phyloP scores from a whole-genome alignment of 305 asterid species.

The Fraxinus greggii region DNA sequence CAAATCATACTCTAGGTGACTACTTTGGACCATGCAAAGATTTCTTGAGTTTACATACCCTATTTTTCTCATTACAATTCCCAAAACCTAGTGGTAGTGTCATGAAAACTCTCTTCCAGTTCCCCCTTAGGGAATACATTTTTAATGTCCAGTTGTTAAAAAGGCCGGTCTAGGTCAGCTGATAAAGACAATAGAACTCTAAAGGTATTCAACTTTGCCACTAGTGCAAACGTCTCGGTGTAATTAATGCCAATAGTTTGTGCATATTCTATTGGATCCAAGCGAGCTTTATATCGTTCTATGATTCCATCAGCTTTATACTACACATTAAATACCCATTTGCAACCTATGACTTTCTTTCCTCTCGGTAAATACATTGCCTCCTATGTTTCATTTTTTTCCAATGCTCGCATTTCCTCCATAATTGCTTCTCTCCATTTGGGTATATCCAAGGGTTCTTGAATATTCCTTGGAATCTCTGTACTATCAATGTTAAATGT shows the following conservation, averaged over 20 bases:
- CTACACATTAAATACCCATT: not conserved
- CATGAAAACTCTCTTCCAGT: too few species aligned
- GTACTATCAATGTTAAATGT: too few species aligned
- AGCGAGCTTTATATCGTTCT: not conserved
- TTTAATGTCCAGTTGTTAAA: not conserved
- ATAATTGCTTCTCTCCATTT: too few species aligned
- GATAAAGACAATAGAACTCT: too few species aligned
- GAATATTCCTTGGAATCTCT: too few species aligned
- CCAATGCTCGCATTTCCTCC: too few species aligned
- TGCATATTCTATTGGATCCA: not conserved
- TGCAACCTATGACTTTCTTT: not conserved
- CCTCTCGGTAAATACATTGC: not conserved
- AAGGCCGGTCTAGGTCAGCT: not conserved
- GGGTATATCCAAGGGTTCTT: too few species aligned
- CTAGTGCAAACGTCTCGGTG: not conserved
- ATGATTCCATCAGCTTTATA: not conserved
- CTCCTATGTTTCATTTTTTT: too few species aligned
- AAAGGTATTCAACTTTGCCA: not conserved
- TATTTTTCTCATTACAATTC: not conserved
- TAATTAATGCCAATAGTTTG: not conserved
- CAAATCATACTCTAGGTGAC: not conserved
- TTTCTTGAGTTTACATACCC: not conserved
- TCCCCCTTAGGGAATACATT: not conserved
- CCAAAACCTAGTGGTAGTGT: not conserved
- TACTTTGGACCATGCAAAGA: not conserved